Evolutionary conservation across 2,329 filamentous ascomycete species (phyloP), one percentile per base, ranked within the genome.

Genomic region (Exophiala aquamarina): DNA sequence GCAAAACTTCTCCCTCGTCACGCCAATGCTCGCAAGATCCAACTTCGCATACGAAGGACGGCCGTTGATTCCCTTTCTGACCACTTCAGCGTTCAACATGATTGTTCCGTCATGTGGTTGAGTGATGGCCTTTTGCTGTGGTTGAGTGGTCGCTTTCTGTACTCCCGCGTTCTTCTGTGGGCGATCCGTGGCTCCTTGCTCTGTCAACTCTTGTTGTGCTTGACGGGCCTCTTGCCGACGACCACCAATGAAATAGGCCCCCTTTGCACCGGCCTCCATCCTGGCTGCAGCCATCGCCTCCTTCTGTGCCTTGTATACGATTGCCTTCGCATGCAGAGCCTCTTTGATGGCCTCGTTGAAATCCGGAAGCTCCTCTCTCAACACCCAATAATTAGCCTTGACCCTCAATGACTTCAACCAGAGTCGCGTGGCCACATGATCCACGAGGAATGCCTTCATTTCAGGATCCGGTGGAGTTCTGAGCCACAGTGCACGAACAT

Each of bases 361-460:
- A 15, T 44, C 47, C 3, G 49, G 46, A 13, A 56, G 26, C 28
- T 54, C 50, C 15, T 43, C 35, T 14, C 50, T 43, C 36, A 56
- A 29, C 2, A 50, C 44, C 41, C 35, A 34, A 31, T 50, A 56
- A 4, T 44, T 40, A 4, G 44, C 38, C n/a, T 38, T 46, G 6
- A 32, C 45, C 26, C 46, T 47, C 14, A 51, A 43, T 21, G 35
- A 47, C 20, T 44, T 47, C 29, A 44, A 37, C 47, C 44, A 46
- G 32, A 54, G 44, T 2, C 46, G 42, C 19, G 37, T 35, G 2
- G 54, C 51, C 8, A 56, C 32, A 36, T 56, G 50, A n/a, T 50
- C 45, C 14, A 40, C 49, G 11, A 56, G 41, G 19, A 54, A 45
- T 18, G 26, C 29, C 19, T 43, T 41, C 42, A 48, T 49, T 10